Evolutionary conservation across 2,329 filamentous ascomycete genomes (phyloP).

Genomic region (Blastomyces percursus): DNA sequence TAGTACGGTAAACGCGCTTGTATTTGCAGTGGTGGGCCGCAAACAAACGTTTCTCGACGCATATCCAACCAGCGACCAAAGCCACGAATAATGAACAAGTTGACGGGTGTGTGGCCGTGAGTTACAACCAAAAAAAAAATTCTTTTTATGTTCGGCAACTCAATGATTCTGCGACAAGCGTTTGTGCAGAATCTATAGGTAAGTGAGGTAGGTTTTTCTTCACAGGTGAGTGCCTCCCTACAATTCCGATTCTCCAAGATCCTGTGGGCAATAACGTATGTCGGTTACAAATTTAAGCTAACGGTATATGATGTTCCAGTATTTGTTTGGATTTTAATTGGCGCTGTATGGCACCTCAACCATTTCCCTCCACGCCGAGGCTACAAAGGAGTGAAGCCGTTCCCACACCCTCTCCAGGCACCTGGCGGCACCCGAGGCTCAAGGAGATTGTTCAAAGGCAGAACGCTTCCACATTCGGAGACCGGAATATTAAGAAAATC

Average conservation of each 20-base stretch:
- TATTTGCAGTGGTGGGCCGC: neutral
- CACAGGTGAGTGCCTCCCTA: neutral
- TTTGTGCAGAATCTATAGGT: slow-evolving; percentile 10
- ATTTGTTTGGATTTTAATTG: neutral
- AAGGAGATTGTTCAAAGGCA: slow-evolving; percentile 77
- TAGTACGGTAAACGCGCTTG: slow-evolving; percentile 7
- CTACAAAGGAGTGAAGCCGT: slow-evolving; percentile 19
- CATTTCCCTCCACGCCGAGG: slow-evolving; percentile 35
- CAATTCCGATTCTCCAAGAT: neutral
- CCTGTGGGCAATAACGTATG: neutral
- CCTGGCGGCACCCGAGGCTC: slow-evolving; percentile 82
- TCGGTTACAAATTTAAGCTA: neutral
- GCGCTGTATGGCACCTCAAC: slow-evolving; percentile 24
- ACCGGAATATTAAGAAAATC: slow-evolving; percentile 62
- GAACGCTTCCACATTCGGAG: slow-evolving; percentile 65
- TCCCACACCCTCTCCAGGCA: slow-evolving; percentile 47
- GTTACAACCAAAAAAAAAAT: neutral
- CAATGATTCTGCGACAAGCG: slow-evolving; percentile 3
- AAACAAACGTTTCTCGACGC: neutral
- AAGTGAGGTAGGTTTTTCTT: slow-evolving; percentile 16
- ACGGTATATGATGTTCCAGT: neutral
- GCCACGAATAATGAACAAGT: neutral
- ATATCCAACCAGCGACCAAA: neutral
- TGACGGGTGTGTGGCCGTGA: neutral
- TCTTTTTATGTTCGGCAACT: neutral